Evolutionary conservation across 345 rosid species (phyloP), one percentile per base, ranked within the genome.

Genomic region (Populus alba): DNA sequence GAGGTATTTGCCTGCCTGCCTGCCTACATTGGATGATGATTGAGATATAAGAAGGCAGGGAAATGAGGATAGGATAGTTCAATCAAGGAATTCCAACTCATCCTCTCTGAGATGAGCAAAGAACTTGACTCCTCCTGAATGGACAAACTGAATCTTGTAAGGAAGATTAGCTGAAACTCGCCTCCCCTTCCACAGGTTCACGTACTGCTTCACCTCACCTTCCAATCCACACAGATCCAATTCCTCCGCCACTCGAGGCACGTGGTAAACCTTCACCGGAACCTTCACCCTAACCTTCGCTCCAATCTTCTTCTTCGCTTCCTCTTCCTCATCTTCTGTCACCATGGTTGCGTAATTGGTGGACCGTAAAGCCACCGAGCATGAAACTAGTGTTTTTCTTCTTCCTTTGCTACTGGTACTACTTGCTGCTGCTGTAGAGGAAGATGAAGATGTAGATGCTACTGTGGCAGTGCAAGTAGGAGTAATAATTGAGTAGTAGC

Each of bases 201-300:
- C 92, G 84, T 87, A 88, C 81, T 91, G 92, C 88, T 94, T 96
- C 27, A 94, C 57, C 20, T 65, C 75, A 10, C 99, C 99, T 86
- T 94, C 97, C 94, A 85, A 87, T 7, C 93, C 99, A 63, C 75
- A 75, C 82, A 96, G 87, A 80, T 94, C 98, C 57, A 90, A 51
- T 86, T 92, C 97, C 31, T 91, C 97, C 31, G 88, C 87, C 10
- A 90, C 94, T 10, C 91, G 88, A 70, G 88, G 89, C 72, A 92
- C 97, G 55, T 96, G 99, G 84, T 96, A 96, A 2, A 94, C 95
- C 81, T 90, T 96, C 78, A 96, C 68, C 23, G 97, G 97, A 62
- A 39, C 94, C 76, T 83, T 96, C 69, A 96, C 98, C 86, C 88
- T 87, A 63, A 96, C 86, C 83, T 79, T 90, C 7, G 89, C 89